Percentiles rank a stretch among this genome's conserved stretches.
These are phyloP conservation scores for Protomyces inundatus DNA, from an alignment of 1,139 yeast species.

Conservation along the genomic window DNA sequence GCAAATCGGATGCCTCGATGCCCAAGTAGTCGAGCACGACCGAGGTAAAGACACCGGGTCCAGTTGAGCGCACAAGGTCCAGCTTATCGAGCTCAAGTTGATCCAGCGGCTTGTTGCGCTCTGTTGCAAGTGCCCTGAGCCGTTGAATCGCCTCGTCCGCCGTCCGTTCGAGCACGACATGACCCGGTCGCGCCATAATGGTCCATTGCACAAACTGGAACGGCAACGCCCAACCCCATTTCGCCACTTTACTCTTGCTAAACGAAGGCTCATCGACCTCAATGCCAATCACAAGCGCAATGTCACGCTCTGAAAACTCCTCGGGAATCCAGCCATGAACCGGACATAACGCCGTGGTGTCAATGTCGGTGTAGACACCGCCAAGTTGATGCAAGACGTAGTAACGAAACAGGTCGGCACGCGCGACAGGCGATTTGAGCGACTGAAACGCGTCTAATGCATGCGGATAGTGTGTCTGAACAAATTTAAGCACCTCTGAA, in stretches of 20 bases:
- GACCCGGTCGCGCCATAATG: slow-evolving; percentile 76
- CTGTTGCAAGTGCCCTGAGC: slow-evolving; percentile 33
- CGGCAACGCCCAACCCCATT: slow-evolving; percentile 61
- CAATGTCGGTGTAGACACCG: slow-evolving; percentile 88
- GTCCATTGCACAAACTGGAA: slow-evolving; percentile 80
- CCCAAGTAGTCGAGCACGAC: slow-evolving; percentile 63
- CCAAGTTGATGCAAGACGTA: slow-evolving; percentile 81
- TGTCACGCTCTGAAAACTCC: slow-evolving; percentile 1
- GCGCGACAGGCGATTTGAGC: slow-evolving; percentile 71
- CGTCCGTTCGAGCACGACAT: slow-evolving; percentile 77
- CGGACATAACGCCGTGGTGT: slow-evolving; percentile 62
- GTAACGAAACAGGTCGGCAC: slow-evolving; percentile 88
- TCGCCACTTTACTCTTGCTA: slow-evolving; percentile 51
- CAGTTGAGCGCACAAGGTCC: slow-evolving; percentile 96
- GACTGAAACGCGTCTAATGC: slow-evolving; percentile 82
- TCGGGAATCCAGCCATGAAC: slow-evolving; percentile 58
- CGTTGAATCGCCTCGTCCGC: slow-evolving; percentile 62
- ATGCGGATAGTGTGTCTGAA: slow-evolving; percentile 44
- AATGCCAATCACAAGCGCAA: slow-evolving; percentile 21
- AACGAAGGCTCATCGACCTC: slow-evolving; percentile 18
- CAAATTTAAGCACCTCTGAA: slow-evolving; percentile 3
- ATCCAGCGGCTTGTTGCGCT: slow-evolving; percentile 37
- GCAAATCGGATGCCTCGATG: slow-evolving; percentile 34
- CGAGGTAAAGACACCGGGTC: slow-evolving; percentile 93
- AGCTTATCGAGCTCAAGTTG: slow-evolving; percentile 49